A percentile compares a stretch with the other conserved stretches of the same genome.
Conservation (phyloP, 306 rosid species). For the Fragaria ananassa region DNA sequence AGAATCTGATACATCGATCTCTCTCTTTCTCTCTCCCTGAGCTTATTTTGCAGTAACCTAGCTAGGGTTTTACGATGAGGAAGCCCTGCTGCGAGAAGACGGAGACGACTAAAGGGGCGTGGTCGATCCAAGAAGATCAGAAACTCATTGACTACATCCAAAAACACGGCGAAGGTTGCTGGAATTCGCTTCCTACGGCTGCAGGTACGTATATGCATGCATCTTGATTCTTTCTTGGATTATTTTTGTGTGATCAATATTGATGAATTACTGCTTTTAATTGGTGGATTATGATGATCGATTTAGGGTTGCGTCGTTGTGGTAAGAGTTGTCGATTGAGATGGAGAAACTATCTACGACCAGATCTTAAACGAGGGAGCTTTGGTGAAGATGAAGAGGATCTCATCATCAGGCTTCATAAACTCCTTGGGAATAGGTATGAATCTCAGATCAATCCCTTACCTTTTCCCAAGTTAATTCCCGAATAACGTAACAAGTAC, state of each 20-base stretch:
- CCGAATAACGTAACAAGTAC: background rate
- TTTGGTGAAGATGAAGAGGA: constrained; percentile 54
- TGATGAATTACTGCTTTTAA: background rate
- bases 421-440: constrained; percentile 54
- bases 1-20: background rate
- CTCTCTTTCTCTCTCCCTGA: background rate
- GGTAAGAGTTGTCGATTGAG: constrained; percentile 53
- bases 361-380: constrained; percentile 41
- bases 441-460: background rate
- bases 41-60: background rate
- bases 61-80: constrained; percentile 20
- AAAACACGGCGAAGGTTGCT: constrained; percentile 41
- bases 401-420: constrained; percentile 54
- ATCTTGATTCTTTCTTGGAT: background rate
- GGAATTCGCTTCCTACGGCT: constrained; percentile 42
- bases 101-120: constrained; percentile 35
- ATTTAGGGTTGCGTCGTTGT: constrained; percentile 41
- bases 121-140: constrained; percentile 53
- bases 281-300: background rate
- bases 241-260: background rate
- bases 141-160: constrained; percentile 39
- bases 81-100: constrained; percentile 31
- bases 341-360: constrained; percentile 47
- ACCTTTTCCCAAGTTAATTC: background rate
- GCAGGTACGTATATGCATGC: constrained; percentile 31